Evolutionary conservation across 2,329 filamentous ascomycete species (phyloP), one percentile per base, ranked within the genome.

Genomic region (Cladosporium velox): DNA sequence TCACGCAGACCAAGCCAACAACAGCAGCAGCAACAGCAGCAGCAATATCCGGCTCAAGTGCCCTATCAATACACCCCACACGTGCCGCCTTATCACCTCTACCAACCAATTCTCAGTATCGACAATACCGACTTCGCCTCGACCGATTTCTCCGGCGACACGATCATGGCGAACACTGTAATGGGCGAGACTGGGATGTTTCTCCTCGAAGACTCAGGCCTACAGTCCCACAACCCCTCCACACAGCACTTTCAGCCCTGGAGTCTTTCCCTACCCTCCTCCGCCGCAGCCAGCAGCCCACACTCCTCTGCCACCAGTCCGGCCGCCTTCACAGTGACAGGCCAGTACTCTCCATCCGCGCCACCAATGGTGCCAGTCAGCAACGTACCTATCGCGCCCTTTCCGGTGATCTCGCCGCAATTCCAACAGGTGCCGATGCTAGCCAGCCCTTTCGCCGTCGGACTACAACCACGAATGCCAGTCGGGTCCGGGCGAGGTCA

Each of bases 101-200:
- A 57, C 47, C 65, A 66, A 26, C 65, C 65, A 8, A 58, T 41
- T 3, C 59, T 66, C 38, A 32, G 44, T 15, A n/a, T 65, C 18
- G 34, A 65, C 35, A 60, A 21, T 5, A 18, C 44, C 18, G 44
- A 49, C 14, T 8, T 51, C 18, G 10, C 38, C 24, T 24, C 35
- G 3, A 24, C 41, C n/a, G 71, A 73, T 60, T 71, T 75, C 60
- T 70, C 70, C 34, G 68, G 67, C 24, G 79, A 81, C 55, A 74
- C 77, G 0, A 78, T 83, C 18, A 83, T 83, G 81, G 78, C 79
- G 11, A 78, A 79, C 44, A 74, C 76, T 0, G 79, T 83, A 15
- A 83, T 83, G 82, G 79, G 80, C 18, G 78, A 79, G 59, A 81
- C 79, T 2, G 80, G 81, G 5, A 83, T 83, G 81, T 73, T 81